Percentiles rank a stretch among this genome's conserved stretches.
Evolutionary conservation across 352 stramenopile species (phyloP).

Genomic region (Pythium volutum): DNA sequence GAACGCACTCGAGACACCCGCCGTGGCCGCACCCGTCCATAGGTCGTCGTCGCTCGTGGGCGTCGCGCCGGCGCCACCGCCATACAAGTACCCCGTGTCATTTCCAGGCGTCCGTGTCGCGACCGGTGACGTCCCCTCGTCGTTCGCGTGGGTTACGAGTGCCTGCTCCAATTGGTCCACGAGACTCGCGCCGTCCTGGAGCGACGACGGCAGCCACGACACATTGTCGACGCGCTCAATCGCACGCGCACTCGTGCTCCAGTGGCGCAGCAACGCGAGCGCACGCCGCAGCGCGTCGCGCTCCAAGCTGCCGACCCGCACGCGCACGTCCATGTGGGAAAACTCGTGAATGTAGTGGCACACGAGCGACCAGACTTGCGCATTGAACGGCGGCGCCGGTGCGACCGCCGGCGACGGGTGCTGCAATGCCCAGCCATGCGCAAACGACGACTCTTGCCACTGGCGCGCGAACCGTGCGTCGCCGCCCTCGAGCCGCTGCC

Average conservation of each 20-base stretch:
- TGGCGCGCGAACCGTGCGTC: constrained; percentile 31
- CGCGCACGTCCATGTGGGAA: constrained; percentile 33
- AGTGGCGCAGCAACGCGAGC: constrained; percentile 53
- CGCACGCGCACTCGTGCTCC: constrained; percentile 36
- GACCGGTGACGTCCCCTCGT: background rate
- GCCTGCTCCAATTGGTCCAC: constrained; percentile 57
- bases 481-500: constrained; percentile 40
- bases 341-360: constrained; percentile 62
- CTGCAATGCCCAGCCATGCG: constrained; percentile 33
- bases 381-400: constrained; percentile 29
- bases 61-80: background rate
- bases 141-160: constrained; percentile 26
- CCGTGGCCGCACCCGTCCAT: constrained; percentile 11
- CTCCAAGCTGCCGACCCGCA: constrained; percentile 42
- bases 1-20: constrained; percentile 20
- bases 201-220: constrained; percentile 46
- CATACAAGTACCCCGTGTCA: constrained; percentile 25
- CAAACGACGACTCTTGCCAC: constrained; percentile 30
- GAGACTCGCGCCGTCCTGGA: constrained; percentile 49
- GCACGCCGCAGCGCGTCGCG: constrained; percentile 42
- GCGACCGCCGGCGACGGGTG: constrained; percentile 19
- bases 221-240: constrained; percentile 35
- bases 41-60: constrained; percentile 20
- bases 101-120: constrained; percentile 1
- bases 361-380: constrained; percentile 56